Conservation (phyloP, 2,329 filamentous ascomycete species). For the Onygena corvina region DNA sequence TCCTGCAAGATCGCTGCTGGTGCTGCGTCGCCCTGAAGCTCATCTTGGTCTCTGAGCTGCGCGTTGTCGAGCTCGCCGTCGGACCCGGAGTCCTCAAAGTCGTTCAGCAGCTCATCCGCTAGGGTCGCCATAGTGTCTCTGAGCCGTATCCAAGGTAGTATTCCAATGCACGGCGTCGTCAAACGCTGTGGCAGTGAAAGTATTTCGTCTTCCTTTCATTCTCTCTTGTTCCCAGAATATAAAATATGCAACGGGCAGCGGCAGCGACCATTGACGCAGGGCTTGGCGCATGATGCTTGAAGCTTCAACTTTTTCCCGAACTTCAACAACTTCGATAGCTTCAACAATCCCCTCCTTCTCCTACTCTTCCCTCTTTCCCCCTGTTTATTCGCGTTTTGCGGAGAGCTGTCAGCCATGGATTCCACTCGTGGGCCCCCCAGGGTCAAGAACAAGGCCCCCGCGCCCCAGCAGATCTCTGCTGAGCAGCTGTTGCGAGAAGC, state of each 20-base stretch:
- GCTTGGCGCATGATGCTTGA: neutral
- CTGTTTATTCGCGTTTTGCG: too few relatives aligned
- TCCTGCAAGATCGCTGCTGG: neutral
- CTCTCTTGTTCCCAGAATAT: too few relatives aligned
- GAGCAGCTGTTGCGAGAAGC: constrained; percentile 96
- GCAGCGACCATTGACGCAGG: neutral
- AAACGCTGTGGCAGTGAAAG: neutral
- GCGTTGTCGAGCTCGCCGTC: constrained; percentile 45
- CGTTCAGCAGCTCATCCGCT: constrained; percentile 82
- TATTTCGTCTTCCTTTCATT: neutral
- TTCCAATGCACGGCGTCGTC: neutral
- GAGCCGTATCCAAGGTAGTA: neutral
- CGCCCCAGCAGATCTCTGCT: constrained; percentile 81
- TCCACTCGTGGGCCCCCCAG: constrained; percentile 76
- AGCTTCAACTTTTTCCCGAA: neutral
- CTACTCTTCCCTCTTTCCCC: too few relatives aligned
- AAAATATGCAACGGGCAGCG: neutral
- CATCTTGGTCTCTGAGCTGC: neutral
- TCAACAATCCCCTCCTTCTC: too few relatives aligned
- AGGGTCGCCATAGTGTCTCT: constrained; percentile 62
- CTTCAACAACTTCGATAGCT: neutral
- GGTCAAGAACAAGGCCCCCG: constrained; percentile 97
- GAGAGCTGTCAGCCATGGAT: constrained; percentile 61
- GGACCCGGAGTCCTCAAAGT: constrained; percentile 76
- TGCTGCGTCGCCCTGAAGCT: neutral